Conservation (phyloP, 1,139 yeast species). For the Sugiyamaella pinicola region DNA sequence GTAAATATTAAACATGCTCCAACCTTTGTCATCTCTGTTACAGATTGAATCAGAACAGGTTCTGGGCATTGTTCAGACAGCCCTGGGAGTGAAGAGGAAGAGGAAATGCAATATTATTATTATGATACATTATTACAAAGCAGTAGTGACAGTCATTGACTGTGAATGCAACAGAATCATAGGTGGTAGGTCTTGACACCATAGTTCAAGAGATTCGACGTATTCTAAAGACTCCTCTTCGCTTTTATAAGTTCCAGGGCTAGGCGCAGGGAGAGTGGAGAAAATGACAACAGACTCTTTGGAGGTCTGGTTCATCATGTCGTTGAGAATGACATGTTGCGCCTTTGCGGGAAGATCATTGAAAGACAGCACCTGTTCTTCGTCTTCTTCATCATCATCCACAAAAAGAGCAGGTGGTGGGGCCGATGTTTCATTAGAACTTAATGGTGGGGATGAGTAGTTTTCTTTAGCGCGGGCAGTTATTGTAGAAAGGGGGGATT, state of each 20-base stretch:
- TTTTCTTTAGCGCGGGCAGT: slow-evolving; percentile 6
- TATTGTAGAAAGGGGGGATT: slow-evolving; percentile 25
- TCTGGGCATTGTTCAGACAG: neutral
- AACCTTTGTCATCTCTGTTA: neutral
- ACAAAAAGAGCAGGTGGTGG: slow-evolving; percentile 6
- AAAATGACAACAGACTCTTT: slow-evolving; percentile 67
- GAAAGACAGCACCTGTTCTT: slow-evolving; percentile 52
- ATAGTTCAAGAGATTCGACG: slow-evolving; percentile 70
- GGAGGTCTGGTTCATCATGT: slow-evolving; percentile 71
- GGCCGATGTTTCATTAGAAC: neutral
- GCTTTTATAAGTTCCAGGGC: slow-evolving; percentile 73
- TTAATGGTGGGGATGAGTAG: slow-evolving; percentile 4
- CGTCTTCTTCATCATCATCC: slow-evolving; percentile 21
- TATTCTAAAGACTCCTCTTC: slow-evolving; percentile 72
- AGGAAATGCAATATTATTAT: neutral
- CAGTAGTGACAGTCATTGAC: slow-evolving; percentile 93
- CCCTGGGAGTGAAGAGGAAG: neutral
- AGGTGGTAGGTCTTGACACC: slow-evolving; percentile 85
- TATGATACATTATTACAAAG: slow-evolving; percentile 50
- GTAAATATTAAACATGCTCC: slow-evolving; percentile 13
- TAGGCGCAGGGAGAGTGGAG: slow-evolving; percentile 88
- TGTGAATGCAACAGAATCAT: slow-evolving; percentile 80
- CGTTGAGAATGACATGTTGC: slow-evolving; percentile 85
- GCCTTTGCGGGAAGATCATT: slow-evolving; percentile 88
- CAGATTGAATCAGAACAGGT: neutral